Conservation (phyloP, 2,329 filamentous ascomycete genomes). For the Fusarium annulatum region DNA sequence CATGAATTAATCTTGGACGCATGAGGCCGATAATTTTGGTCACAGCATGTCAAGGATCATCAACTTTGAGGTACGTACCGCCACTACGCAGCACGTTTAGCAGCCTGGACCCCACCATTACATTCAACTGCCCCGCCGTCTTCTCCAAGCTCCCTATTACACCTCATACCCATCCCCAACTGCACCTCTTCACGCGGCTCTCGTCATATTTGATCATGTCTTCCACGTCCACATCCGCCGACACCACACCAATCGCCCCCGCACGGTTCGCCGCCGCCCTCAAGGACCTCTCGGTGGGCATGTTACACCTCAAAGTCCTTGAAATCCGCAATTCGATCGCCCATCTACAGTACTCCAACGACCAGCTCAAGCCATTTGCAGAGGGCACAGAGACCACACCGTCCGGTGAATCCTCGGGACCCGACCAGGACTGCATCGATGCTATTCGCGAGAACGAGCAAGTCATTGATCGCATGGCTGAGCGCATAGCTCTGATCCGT, state of each 20-base stretch:
- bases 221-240: slow-evolving; percentile 63
- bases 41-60: slow-evolving; percentile 12
- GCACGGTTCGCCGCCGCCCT: slow-evolving; percentile 75
- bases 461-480: slow-evolving; percentile 75
- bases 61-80: slow-evolving; percentile 34
- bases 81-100: slow-evolving; percentile 16
- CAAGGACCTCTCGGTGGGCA: slow-evolving; percentile 71
- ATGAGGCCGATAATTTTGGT: slow-evolving; percentile 41
- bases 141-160: slow-evolving; percentile 2
- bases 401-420: slow-evolving; percentile 34
- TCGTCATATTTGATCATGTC: slow-evolving; percentile 58
- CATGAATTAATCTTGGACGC: slow-evolving; percentile 43
- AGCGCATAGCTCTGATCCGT: slow-evolving; percentile 72
- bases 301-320: slow-evolving; percentile 78
- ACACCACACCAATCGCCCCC: slow-evolving; percentile 69
- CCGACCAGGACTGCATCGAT: slow-evolving; percentile 78
- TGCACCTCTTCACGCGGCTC: background rate
- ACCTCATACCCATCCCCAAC: background rate
- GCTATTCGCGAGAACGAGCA: slow-evolving; percentile 77
- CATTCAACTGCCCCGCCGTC: slow-evolving; percentile 28
- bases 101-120: slow-evolving; percentile 39
- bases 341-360: slow-evolving; percentile 79
- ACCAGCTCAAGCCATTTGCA: slow-evolving; percentile 76
- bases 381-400: slow-evolving; percentile 57
- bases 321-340: slow-evolving; percentile 80